A percentile compares a stretch with the other conserved stretches of the same genome.
Evolutionary conservation across 805 yeast genomes (phyloP).

Genomic region (Candida ficus): DNA sequence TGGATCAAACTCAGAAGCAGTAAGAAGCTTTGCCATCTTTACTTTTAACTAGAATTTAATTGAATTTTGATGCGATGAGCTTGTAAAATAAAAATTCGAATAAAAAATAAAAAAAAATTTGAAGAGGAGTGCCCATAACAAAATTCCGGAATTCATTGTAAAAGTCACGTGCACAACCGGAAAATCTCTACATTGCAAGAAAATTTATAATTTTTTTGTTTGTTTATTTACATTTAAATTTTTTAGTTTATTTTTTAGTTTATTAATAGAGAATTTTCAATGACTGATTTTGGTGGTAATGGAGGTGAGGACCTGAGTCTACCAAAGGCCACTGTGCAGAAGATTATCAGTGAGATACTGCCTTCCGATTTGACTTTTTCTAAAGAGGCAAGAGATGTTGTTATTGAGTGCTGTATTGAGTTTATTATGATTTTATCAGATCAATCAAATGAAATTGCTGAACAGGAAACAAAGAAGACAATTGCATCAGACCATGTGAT

Average conservation of each 20-base stretch:
- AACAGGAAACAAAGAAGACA: constrained; percentile 91
- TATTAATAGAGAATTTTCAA: neutral
- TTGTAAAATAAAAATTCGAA: neutral
- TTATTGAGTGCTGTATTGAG: constrained; percentile 94
- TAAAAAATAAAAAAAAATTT: neutral
- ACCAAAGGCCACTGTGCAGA: constrained; percentile 87
- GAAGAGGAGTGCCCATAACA: neutral
- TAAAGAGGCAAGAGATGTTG: constrained; percentile 90
- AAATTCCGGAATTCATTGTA: neutral
- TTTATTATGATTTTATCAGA: constrained; percentile 92
- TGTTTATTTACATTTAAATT: neutral
- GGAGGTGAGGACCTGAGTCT: constrained; percentile 36
- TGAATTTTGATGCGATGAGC: constrained; percentile 5
- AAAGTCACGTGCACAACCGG: no score
- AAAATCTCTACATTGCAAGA: no score
- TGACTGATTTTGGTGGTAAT: constrained; percentile 20
- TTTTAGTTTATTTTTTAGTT: neutral
- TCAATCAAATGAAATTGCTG: constrained; percentile 93
- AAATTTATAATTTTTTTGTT: no score
- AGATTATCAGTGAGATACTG: constrained; percentile 83
- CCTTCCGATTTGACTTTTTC: constrained; percentile 86
- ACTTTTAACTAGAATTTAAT: neutral
- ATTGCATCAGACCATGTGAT: constrained; percentile 95
- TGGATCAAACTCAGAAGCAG: constrained; percentile 45
- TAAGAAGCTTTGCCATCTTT: constrained; percentile 10